Evolutionary conservation across 768 basidiomycete genomes (phyloP).

Genomic region (Amanita subjunquillea): DNA sequence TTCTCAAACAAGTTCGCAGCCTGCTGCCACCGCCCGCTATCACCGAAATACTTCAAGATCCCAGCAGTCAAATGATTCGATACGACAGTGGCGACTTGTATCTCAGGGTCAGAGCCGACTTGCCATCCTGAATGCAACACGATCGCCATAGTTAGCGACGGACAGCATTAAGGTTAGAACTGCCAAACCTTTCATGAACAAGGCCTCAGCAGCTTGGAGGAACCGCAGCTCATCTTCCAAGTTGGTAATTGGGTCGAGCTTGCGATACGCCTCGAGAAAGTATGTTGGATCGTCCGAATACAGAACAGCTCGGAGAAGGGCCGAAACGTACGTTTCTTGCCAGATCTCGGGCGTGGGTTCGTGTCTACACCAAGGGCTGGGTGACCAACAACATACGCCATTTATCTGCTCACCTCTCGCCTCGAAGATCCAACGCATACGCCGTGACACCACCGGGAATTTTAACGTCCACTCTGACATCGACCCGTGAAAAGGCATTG

Average conservation of each 20-base stretch:
- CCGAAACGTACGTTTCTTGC: constrained; percentile 97
- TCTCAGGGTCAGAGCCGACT: constrained; percentile 96
- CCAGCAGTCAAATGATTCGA: constrained; percentile 95
- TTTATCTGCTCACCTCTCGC: constrained; percentile 63
- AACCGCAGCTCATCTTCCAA: constrained; percentile 86
- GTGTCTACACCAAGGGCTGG: constrained; percentile 38
- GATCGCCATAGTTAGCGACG: not conserved
- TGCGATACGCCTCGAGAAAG: constrained; percentile 86
- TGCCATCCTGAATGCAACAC: constrained; percentile 69
- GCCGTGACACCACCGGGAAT: constrained; percentile 96
- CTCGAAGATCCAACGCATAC: constrained; percentile 88
- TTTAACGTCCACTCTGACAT: constrained; percentile 95
- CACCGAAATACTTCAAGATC: constrained; percentile 94
- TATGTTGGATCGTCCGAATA: constrained; percentile 95
- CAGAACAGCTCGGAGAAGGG: constrained; percentile 80
- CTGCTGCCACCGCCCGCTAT: constrained; percentile 76
- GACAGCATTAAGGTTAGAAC: not conserved
- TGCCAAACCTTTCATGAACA: constrained; percentile 68
- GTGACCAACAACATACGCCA: not conserved
- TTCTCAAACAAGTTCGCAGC: constrained; percentile 95
- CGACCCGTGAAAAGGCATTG: constrained; percentile 95
- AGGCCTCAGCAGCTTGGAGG: constrained; percentile 77
- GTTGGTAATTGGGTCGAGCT: constrained; percentile 88
- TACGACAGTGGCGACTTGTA: constrained; percentile 93
- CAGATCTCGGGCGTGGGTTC: constrained; percentile 88